Conservation (phyloP, 202 grass and related monocot species). For the Hordeum pubiflorum region DNA sequence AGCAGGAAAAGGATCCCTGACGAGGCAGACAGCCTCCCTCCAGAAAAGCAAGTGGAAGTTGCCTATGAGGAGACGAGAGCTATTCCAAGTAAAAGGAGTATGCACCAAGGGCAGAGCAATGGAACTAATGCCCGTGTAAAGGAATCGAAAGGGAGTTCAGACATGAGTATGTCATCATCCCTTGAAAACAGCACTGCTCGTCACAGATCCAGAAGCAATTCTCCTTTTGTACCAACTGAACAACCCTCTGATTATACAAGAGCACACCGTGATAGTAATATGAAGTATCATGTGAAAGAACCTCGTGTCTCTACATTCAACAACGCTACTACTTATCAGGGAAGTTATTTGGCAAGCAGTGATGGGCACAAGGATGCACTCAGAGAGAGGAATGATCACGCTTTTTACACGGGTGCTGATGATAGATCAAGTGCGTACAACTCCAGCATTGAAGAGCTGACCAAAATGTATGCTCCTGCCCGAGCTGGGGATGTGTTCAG, state of each 20-base stretch:
- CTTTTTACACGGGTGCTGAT: not conserved
- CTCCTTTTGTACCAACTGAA: not conserved
- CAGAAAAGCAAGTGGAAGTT: slow-evolving; percentile 54
- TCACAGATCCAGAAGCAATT: slow-evolving; percentile 17
- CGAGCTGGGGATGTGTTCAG: not conserved
- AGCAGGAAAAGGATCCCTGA: slow-evolving; percentile 16
- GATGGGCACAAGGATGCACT: not conserved
- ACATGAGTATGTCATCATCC: slow-evolving; percentile 43
- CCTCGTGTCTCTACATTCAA: not conserved
- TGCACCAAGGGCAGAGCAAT: slow-evolving; percentile 20
- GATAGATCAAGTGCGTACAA: slow-evolving; percentile 25
- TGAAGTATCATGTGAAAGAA: not conserved
- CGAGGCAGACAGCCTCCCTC: slow-evolving; percentile 27
- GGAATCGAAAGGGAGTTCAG: slow-evolving; percentile 19
- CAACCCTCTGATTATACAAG: not conserved
- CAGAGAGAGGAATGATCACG: not conserved
- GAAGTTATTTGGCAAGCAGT: slow-evolving; percentile 8
- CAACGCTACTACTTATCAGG: not conserved
- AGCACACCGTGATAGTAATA: not conserved
- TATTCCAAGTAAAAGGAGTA: slow-evolving; percentile 23
- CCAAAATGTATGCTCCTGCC: not conserved
- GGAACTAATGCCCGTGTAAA: slow-evolving; percentile 1
- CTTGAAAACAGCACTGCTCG: slow-evolving; percentile 17
- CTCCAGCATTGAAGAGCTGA: not conserved
- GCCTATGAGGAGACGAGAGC: slow-evolving; percentile 35